phyloP scores from a whole-genome alignment of 129 eudicot species.

The Cynara cardunculus region DNA sequence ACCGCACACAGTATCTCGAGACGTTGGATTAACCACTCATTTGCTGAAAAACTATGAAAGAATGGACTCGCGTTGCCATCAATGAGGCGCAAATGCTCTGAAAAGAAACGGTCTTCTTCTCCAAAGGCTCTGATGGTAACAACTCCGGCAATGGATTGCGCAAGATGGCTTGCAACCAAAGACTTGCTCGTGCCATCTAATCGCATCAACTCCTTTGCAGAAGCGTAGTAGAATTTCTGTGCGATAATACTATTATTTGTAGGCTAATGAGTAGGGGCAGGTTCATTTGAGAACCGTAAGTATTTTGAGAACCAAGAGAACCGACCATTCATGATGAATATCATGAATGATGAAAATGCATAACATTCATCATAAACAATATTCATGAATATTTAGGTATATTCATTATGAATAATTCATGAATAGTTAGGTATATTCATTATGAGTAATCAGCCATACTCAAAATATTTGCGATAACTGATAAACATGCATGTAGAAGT shows the following conservation, averaged over 20 bases:
- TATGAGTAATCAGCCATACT: not conserved
- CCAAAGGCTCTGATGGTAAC: slow-evolving; percentile 73
- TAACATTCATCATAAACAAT: not conserved
- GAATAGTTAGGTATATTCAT: not conserved
- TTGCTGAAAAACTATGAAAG: slow-evolving; percentile 68
- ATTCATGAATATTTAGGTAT: not conserved
- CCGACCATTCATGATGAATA: not conserved
- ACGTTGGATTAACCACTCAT: slow-evolving; percentile 74
- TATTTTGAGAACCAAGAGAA: not conserved
- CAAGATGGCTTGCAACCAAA: slow-evolving; percentile 58
- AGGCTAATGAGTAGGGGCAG: not conserved
- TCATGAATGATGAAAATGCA: not conserved
- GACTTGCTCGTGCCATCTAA: slow-evolving; percentile 82
- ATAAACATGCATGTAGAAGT: not conserved
- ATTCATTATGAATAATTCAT: not conserved
- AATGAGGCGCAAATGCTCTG: slow-evolving; percentile 44
- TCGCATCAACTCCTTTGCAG: slow-evolving; percentile 76
- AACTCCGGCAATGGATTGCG: slow-evolving; percentile 69
- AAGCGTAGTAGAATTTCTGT: slow-evolving; percentile 57
- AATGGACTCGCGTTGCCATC: slow-evolving; percentile 56
- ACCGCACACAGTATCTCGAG: slow-evolving; percentile 57
- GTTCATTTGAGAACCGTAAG: not conserved
- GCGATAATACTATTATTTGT: not conserved
- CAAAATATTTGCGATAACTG: not conserved
- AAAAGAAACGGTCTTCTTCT: slow-evolving; percentile 58